These are phyloP conservation scores for Gracilaria vermiculophylla DNA, from an alignment of 23 red algal genomes.

Conservation along the genomic window DNA sequence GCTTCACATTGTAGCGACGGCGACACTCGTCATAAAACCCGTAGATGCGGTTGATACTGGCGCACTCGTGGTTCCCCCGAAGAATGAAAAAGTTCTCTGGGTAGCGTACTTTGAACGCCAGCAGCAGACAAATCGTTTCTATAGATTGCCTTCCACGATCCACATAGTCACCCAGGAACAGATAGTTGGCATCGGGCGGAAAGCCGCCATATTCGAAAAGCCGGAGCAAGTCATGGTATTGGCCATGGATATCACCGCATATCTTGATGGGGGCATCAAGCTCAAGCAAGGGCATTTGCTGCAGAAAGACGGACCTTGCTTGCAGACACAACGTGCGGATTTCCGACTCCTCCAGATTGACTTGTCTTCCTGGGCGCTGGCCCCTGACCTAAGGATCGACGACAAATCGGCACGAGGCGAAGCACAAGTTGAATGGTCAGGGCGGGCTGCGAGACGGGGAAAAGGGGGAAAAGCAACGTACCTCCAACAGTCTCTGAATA, in stretches of 20 bases:
- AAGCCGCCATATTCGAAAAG: constrained; percentile 99
- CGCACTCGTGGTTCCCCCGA: constrained; percentile 98
- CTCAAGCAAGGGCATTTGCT: constrained; percentile 90
- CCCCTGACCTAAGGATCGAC: constrained; percentile 39
- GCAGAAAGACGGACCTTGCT: constrained; percentile 86
- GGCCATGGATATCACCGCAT: constrained; percentile 99
- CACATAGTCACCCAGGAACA: constrained; percentile 99
- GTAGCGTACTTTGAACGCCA: constrained; percentile 99
- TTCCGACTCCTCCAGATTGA: constrained; percentile 86
- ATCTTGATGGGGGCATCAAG: constrained; percentile 98
- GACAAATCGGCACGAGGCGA: neutral
- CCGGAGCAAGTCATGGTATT: constrained; percentile 96
- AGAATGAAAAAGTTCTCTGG: constrained; percentile 99
- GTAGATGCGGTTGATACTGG: constrained; percentile 99
- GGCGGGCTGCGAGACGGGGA: neutral
- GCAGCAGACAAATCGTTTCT: constrained; percentile 97
- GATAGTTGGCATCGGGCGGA: constrained; percentile 95
- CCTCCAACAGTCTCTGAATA: constrained; percentile 88
- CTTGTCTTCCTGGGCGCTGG: constrained; percentile 87
- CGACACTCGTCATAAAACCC: constrained; percentile 98
- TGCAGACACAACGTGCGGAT: constrained; percentile 88
- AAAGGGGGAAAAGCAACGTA: constrained; percentile 9
- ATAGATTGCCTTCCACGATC: constrained; percentile 97
- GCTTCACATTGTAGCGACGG: constrained; percentile 97
- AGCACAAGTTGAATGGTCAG: neutral